A percentile compares a stretch with the other conserved stretches of the same genome.
phyloP scores from a whole-genome alignment of 306 rosid species.

The Rubus parviflorus region DNA sequence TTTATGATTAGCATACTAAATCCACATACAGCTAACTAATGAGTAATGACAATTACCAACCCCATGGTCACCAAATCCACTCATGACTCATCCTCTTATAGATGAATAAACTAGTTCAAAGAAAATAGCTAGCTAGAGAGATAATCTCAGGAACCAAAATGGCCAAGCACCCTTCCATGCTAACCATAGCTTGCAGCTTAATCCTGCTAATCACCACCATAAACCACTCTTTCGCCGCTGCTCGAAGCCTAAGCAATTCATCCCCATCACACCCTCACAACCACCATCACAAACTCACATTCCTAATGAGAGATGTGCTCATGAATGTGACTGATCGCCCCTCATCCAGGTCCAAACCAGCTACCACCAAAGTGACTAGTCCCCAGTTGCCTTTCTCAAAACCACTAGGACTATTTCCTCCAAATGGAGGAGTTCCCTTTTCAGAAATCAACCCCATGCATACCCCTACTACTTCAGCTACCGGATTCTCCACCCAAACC shows the following conservation, averaged over 20 bases:
- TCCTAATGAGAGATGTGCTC: conserved; percentile 57
- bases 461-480: conserved; percentile 12
- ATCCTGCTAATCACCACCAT: conserved; percentile 31
- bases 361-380: conserved; percentile 29
- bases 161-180: conserved; percentile 38
- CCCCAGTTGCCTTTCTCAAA: conserved; percentile 51
- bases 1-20: not conserved
- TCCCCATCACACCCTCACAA: conserved; percentile 32
- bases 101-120: conserved; percentile 22
- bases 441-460: conserved; percentile 41
- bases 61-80: conserved; percentile 18
- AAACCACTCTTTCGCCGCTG: conserved; percentile 36
- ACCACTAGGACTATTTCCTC: conserved; percentile 54
- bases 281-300: conserved; percentile 45
- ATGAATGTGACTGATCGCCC: conserved; percentile 26
- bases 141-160: conserved; percentile 30
- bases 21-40: not conserved
- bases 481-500: conserved; percentile 39
- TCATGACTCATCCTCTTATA: conserved; percentile 21
- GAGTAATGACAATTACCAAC: not conserved
- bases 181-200: conserved; percentile 14
- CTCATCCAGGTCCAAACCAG: conserved; percentile 25
- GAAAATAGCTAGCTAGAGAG: conserved; percentile 22
- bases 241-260: conserved; percentile 49
- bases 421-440: conserved; percentile 44